These are phyloP conservation scores for Mycena polygramma DNA, from an alignment of 768 basidiomycete species.

Conservation along the genomic window DNA sequence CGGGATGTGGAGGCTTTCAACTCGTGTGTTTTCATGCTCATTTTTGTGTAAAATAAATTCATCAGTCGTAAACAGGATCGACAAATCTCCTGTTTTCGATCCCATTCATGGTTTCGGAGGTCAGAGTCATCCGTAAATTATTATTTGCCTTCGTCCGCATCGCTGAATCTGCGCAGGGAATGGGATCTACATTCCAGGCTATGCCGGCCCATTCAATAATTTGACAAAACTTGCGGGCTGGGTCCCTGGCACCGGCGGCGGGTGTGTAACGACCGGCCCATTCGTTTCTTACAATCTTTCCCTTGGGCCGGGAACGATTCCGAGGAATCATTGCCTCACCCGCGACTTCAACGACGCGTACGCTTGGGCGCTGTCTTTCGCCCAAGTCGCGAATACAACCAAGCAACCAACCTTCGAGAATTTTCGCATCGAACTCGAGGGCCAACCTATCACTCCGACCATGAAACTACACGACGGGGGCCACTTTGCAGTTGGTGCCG, in stretches of 20 bases:
- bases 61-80: conserved; percentile 19
- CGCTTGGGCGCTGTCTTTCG: conserved; percentile 38
- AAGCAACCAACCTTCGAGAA: conserved; percentile 46
- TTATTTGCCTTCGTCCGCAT: background rate
- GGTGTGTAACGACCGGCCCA: conserved; percentile 48
- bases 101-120: conserved; percentile 39
- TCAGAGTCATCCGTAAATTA: background rate
- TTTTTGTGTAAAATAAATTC: background rate
- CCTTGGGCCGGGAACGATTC: conserved; percentile 50
- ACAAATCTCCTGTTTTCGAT: conserved; percentile 37
- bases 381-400: conserved; percentile 41
- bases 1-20: conserved; percentile 30
- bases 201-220: conserved; percentile 33
- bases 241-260: conserved; percentile 30
- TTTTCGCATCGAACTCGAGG: conserved; percentile 54
- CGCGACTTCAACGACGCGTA: conserved; percentile 45
- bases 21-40: conserved; percentile 11
- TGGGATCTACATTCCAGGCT: conserved; percentile 44
- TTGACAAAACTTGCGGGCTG: conserved; percentile 21
- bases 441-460: conserved; percentile 41
- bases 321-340: conserved; percentile 49
- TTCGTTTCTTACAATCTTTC: conserved; percentile 50
- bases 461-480: conserved; percentile 51
- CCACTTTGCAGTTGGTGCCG: conserved; percentile 50
- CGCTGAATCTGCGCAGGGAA: conserved; percentile 43